Conservation (phyloP, 2,329 filamentous ascomycete species). For the Trichoderma sp. region DNA sequence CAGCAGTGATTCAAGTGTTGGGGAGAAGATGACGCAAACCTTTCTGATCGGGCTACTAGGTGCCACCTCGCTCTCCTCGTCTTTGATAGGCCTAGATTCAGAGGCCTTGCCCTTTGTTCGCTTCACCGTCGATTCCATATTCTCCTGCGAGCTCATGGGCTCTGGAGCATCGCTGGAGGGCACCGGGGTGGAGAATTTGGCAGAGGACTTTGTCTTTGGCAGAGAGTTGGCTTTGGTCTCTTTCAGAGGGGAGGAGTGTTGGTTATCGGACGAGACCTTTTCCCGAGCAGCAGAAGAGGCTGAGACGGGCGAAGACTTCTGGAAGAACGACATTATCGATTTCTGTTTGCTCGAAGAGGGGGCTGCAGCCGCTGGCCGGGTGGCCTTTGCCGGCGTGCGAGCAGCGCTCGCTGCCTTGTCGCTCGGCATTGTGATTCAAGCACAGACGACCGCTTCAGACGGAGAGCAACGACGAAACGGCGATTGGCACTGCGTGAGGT, state of each 20-base stretch:
- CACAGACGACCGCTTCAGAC: background rate
- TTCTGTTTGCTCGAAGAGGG: slow-evolving; percentile 40
- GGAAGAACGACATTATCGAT: slow-evolving; percentile 45
- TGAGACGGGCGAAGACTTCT: slow-evolving; percentile 39
- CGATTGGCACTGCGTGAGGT: background rate
- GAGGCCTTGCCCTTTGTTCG: background rate
- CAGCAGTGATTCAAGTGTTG: background rate
- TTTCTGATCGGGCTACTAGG: slow-evolving; percentile 75
- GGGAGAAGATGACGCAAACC: slow-evolving; percentile 44
- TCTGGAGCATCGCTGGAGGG: slow-evolving; percentile 76
- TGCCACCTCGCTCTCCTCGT: slow-evolving; percentile 35
- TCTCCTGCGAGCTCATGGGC: slow-evolving; percentile 66
- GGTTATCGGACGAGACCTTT: slow-evolving; percentile 34
- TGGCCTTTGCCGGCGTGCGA: slow-evolving; percentile 35
- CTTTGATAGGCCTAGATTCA: background rate
- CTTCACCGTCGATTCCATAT: slow-evolving; percentile 43
- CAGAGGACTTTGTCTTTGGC: slow-evolving; percentile 44
- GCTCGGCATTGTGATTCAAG: slow-evolving; percentile 28
- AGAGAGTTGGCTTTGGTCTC: slow-evolving; percentile 43
- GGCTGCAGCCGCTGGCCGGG: slow-evolving; percentile 28
- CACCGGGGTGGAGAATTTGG: slow-evolving; percentile 60
- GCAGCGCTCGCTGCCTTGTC: slow-evolving; percentile 29
- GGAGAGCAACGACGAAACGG: background rate
- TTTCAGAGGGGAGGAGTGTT: slow-evolving; percentile 36
- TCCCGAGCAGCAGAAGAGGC: slow-evolving; percentile 33